Evolutionary conservation across 495 filamentous ascomycete species (phyloP).

Genomic region (Opeltia flavorubescens): DNA sequence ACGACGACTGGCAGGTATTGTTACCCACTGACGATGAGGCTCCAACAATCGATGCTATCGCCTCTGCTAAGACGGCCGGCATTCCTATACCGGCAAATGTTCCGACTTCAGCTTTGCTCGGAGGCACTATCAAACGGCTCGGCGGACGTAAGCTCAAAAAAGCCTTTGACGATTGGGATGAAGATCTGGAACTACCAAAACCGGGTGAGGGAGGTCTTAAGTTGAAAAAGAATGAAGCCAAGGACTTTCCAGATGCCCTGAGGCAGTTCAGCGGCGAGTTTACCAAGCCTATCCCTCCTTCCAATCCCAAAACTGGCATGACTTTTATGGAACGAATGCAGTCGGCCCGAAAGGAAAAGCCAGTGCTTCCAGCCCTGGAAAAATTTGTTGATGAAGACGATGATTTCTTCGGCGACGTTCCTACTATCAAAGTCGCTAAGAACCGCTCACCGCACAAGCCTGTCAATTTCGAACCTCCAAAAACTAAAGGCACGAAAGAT

Average conservation of each 20-base stretch:
- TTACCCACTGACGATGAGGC: constrained; percentile 66
- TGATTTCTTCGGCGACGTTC: constrained; percentile 47
- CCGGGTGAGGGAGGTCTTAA: constrained; percentile 40
- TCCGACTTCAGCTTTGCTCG: constrained; percentile 83
- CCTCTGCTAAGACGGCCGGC: constrained; percentile 71
- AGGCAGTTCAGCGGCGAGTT: constrained; percentile 44
- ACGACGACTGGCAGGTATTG: constrained; percentile 76
- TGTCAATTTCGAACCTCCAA: constrained; percentile 33
- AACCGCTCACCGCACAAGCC: constrained; percentile 37
- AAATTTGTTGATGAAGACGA: constrained; percentile 46
- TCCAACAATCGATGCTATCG: constrained; percentile 69
- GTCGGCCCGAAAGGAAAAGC: constrained; percentile 8
- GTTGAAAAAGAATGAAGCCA: constrained; percentile 44
- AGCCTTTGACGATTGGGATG: constrained; percentile 78
- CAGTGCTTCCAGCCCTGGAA: constrained; percentile 28
- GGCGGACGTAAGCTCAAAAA: constrained; percentile 68
- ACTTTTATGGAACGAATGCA: constrained; percentile 16
- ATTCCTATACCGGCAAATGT: constrained; percentile 85
- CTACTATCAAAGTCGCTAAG: constrained; percentile 56
- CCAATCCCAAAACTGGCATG: constrained; percentile 12
- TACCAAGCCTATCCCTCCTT: constrained; percentile 12
- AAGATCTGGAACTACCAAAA: constrained; percentile 73
- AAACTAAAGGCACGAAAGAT: constrained; percentile 25
- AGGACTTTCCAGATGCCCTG: constrained; percentile 52
- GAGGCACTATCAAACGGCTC: constrained; percentile 86